These are phyloP conservation scores for Ogataea minuta DNA, from an alignment of 805 yeast genomes.

Conservation along the genomic window DNA sequence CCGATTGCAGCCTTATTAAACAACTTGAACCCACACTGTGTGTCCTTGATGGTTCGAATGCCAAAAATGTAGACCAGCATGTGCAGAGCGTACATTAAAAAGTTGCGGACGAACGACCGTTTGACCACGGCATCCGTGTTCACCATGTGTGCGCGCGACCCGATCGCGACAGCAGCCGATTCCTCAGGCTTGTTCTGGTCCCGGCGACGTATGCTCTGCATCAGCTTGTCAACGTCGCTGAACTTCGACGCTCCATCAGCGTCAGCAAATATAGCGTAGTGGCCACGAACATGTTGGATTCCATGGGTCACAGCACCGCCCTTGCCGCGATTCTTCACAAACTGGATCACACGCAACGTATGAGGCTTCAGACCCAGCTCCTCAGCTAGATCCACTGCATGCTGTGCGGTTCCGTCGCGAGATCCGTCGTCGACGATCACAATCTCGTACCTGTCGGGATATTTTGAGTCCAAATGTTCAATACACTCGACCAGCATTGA, in stretches of 20 bases:
- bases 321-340: conserved; percentile 82
- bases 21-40: conserved; percentile 96
- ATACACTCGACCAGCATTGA: conserved; percentile 72
- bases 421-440: conserved; percentile 92
- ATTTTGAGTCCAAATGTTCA: conserved; percentile 41
- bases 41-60: conserved; percentile 79
- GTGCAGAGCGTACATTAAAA: conserved; percentile 91
- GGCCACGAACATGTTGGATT: conserved; percentile 69
- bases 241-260: conserved; percentile 96
- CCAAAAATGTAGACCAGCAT: conserved; percentile 85
- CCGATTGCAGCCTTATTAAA: conserved; percentile 70
- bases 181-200: conserved; percentile 23
- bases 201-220: conserved; percentile 38
- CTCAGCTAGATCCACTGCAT: conserved; percentile 65
- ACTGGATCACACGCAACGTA: conserved; percentile 64
- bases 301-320: conserved; percentile 98
- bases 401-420: conserved; percentile 70
- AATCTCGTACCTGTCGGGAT: conserved; percentile 59
- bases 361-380: conserved; percentile 49
- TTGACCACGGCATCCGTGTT: conserved; percentile 95
- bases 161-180: conserved; percentile 69
- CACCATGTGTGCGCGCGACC: conserved; percentile 96
- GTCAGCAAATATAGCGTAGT: conserved; percentile 82
- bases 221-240: conserved; percentile 57
- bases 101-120: conserved; percentile 81